Percentiles rank a stretch among this genome's conserved stretches.
Evolutionary conservation across 352 stramenopile genomes (phyloP).

Genomic region (Phytopythium oedochilum): DNA sequence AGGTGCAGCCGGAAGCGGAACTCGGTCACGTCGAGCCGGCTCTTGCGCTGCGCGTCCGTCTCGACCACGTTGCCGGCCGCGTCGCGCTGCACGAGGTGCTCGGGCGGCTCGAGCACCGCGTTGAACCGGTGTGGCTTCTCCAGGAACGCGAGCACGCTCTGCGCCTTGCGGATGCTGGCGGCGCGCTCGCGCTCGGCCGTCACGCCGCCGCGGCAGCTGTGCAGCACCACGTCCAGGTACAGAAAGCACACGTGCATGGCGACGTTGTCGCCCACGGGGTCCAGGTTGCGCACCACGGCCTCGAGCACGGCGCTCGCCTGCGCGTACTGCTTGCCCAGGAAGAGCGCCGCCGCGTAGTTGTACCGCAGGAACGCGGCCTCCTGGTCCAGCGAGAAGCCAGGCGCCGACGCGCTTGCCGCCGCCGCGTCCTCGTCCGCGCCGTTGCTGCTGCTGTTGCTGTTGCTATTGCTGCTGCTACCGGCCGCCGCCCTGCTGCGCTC

Average conservation of each 20-base stretch:
- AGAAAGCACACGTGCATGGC: slow-evolving; percentile 93
- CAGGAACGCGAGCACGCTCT: slow-evolving; percentile 84
- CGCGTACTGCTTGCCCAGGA: slow-evolving; percentile 89
- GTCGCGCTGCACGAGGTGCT: slow-evolving; percentile 28
- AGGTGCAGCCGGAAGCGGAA: slow-evolving; percentile 90
- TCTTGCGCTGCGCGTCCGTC: slow-evolving; percentile 56
- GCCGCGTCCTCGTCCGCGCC: slow-evolving; percentile 16
- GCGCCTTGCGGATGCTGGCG: slow-evolving; percentile 78
- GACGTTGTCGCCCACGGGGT: slow-evolving; percentile 88
- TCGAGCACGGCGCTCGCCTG: slow-evolving; percentile 83
- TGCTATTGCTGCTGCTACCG: neutral
- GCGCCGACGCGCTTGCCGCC: neutral
- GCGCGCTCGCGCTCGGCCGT: slow-evolving; percentile 66
- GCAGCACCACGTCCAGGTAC: slow-evolving; percentile 90
- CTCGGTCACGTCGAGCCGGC: slow-evolving; percentile 66
- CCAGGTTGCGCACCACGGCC: slow-evolving; percentile 84
- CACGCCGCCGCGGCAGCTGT: slow-evolving; percentile 84
- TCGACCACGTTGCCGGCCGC: slow-evolving; percentile 28
- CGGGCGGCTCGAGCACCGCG: slow-evolving; percentile 43
- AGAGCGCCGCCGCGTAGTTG: slow-evolving; percentile 86
- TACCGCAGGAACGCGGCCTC: slow-evolving; percentile 88
- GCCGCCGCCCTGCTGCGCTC: slow-evolving; percentile 20
- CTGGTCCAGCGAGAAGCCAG: slow-evolving; percentile 66
- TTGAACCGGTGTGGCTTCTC: slow-evolving; percentile 91
- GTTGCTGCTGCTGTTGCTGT: slow-evolving; percentile 12